These are phyloP conservation scores for Penicillium malachiteum DNA, from an alignment of 495 filamentous ascomycete species.

Conservation along the genomic window DNA sequence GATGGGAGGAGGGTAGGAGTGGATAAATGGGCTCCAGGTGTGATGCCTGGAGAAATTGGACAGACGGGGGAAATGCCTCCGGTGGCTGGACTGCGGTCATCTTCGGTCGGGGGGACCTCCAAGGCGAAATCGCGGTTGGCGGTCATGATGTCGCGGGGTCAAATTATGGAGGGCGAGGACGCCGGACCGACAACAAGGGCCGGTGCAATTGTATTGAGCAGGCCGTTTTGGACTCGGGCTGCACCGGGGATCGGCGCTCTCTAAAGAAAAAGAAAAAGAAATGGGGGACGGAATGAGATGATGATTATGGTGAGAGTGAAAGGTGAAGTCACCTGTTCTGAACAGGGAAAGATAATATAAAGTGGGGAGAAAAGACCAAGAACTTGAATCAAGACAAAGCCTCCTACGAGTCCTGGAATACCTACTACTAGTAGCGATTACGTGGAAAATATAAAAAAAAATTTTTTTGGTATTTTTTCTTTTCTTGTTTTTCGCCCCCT, in stretches of 20 bases:
- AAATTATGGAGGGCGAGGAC: slow-evolving; percentile 11
- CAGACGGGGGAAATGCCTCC: background rate
- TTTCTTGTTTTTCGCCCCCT: background rate
- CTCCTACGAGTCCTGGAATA: background rate
- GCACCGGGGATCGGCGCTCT: slow-evolving; percentile 20
- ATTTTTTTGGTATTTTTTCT: background rate
- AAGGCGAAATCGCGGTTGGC: slow-evolving; percentile 16
- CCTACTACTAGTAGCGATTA: background rate
- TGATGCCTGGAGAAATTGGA: background rate
- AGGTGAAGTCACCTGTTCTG: slow-evolving; percentile 10
- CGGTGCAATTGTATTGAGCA: slow-evolving; percentile 24
- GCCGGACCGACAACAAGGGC: slow-evolving; percentile 25
- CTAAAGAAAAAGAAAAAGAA: slow-evolving; percentile 5
- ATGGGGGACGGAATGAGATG: slow-evolving; percentile 2
- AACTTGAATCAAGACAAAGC: background rate
- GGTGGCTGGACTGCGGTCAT: slow-evolving; percentile 22
- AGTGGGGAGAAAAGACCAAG: slow-evolving; percentile 6
- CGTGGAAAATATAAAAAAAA: no score
- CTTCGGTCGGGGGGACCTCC: slow-evolving; percentile 23
- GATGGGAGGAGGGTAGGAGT: slow-evolving; percentile 29
- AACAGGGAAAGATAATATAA: slow-evolving; percentile 10
- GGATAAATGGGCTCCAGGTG: slow-evolving; percentile 9
- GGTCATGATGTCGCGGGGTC: slow-evolving; percentile 12
- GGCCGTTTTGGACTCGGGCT: slow-evolving; percentile 19
- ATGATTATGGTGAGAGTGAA: slow-evolving; percentile 1